Conservation (phyloP, 352 stramenopile species). For the Phytophthora sansomeana region DNA sequence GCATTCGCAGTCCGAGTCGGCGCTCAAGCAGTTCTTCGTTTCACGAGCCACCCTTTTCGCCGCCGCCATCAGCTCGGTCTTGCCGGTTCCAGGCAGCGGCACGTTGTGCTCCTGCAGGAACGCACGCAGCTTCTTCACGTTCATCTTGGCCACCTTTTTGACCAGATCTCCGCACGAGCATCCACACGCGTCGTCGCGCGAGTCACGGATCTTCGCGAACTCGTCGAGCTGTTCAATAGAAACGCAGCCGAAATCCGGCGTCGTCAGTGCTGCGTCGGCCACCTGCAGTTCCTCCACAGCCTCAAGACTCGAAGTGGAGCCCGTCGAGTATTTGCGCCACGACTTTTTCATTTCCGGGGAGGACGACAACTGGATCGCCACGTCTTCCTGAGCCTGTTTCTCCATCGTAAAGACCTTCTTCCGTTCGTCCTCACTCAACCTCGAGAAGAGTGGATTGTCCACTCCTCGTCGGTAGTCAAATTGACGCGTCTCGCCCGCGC, state of each 20-base stretch:
- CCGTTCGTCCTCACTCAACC: slow-evolving; percentile 73
- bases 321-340: slow-evolving; percentile 46
- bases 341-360: slow-evolving; percentile 31
- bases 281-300: slow-evolving; percentile 24
- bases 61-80: slow-evolving; percentile 70
- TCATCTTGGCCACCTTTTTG: slow-evolving; percentile 89
- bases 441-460: slow-evolving; percentile 81
- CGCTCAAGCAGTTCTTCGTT: slow-evolving; percentile 81
- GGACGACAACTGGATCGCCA: slow-evolving; percentile 32
- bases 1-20: slow-evolving; percentile 74
- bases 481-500: slow-evolving; percentile 77
- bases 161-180: slow-evolving; percentile 86
- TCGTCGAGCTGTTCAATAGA: slow-evolving; percentile 87
- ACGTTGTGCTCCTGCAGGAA: slow-evolving; percentile 74
- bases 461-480: slow-evolving; percentile 82
- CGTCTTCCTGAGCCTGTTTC: slow-evolving; percentile 32
- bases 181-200: slow-evolving; percentile 72
- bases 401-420: slow-evolving; percentile 71
- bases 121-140: slow-evolving; percentile 76
- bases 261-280: slow-evolving; percentile 36
- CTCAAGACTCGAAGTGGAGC: slow-evolving; percentile 31
- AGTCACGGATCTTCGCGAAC: slow-evolving; percentile 85
- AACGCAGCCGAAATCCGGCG: slow-evolving; percentile 78
- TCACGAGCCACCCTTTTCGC: slow-evolving; percentile 68
- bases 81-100: slow-evolving; percentile 52